These are phyloP conservation scores for Arachis stenosperma DNA, from an alignment of 306 rosid genomes.

Conservation along the genomic window DNA sequence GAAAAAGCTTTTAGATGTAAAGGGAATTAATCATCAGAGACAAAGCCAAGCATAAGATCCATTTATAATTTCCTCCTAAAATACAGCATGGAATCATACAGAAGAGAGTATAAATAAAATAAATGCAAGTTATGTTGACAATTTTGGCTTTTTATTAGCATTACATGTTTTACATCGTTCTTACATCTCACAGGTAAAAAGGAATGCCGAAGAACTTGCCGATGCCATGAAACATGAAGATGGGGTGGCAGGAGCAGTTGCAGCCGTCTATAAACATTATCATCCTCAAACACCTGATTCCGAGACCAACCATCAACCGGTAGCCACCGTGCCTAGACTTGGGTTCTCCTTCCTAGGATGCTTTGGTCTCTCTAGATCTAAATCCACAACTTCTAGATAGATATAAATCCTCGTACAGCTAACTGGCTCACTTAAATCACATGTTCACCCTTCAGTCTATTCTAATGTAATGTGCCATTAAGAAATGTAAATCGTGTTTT, in stretches of 20 bases:
- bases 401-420: neutral
- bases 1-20: neutral
- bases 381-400: no score
- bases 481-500: conserved; percentile 32
- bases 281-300: conserved; percentile 10
- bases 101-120: conserved; percentile 4
- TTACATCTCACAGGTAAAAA: conserved; percentile 62
- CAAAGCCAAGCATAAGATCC: conserved; percentile 2
- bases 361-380: conserved; percentile 45
- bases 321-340: neutral
- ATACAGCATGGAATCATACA: neutral
- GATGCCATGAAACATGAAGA: conserved; percentile 80
- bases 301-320: conserved; percentile 2
- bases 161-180: neutral
- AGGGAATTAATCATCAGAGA: neutral
- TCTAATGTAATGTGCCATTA: conserved; percentile 19
- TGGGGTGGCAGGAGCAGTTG: conserved; percentile 79
- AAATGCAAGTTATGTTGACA: conserved; percentile 16
- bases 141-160: neutral
- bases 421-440: neutral
- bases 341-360: conserved; percentile 47
- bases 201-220: conserved; percentile 64
- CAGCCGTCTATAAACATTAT: conserved; percentile 78
- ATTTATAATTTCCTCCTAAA: neutral
- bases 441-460: conserved; percentile 21